These are phyloP conservation scores for Lepiota subincarnata DNA, from an alignment of 768 basidiomycete genomes.

Conservation along the genomic window DNA sequence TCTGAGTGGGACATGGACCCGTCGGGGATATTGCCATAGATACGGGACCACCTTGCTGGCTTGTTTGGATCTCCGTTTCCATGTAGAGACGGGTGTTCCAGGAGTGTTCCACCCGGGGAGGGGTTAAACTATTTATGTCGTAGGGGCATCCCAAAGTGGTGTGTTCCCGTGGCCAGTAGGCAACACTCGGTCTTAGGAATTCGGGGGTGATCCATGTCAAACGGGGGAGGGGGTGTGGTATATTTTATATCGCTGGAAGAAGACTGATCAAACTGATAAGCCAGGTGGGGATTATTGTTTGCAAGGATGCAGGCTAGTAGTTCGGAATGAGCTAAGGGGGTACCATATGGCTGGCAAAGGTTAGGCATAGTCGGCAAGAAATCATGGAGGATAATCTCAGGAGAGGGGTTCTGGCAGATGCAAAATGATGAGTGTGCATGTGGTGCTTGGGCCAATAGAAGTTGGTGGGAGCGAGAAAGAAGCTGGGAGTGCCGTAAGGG, in stretches of 20 bases:
- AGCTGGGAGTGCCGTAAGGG: constrained; percentile 5
- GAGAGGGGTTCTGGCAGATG: background rate
- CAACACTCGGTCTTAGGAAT: background rate
- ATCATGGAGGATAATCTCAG: background rate
- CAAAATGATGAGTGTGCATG: background rate
- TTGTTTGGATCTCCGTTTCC: background rate
- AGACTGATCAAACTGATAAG: constrained; percentile 2
- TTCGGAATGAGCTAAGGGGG: too few species aligned
- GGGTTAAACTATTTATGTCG: background rate
- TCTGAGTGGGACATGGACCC: background rate
- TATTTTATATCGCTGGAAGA: background rate
- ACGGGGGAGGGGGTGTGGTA: background rate
- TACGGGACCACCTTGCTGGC: background rate
- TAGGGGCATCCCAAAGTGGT: background rate
- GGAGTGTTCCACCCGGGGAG: background rate
- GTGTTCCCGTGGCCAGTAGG: background rate
- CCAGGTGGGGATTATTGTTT: background rate
- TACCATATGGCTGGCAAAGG: background rate
- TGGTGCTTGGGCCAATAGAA: constrained; percentile 1
- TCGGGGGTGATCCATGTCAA: constrained; percentile 4
- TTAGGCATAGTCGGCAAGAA: background rate
- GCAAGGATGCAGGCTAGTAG: too few species aligned
- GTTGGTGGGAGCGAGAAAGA: constrained; percentile 2
- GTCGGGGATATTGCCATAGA: constrained; percentile 10
- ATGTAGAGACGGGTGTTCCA: background rate